These are phyloP conservation scores for Aethionema arabicum DNA, from an alignment of 345 rosid species.

Conservation along the genomic window DNA sequence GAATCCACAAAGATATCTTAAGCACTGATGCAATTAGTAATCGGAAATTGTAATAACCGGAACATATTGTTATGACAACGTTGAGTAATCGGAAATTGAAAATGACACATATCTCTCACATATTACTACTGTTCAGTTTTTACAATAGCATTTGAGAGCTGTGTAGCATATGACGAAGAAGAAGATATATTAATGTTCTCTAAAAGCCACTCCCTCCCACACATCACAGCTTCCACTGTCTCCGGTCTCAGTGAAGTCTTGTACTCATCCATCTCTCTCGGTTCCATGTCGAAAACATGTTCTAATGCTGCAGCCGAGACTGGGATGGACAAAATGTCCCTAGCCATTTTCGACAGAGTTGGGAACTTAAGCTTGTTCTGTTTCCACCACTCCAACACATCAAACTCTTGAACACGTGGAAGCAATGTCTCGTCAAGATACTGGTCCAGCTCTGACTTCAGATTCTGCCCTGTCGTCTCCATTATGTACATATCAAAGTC, in stretches of 20 bases:
- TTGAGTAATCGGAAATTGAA: too few relatives aligned
- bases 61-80: too few relatives aligned
- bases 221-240: constrained; percentile 82
- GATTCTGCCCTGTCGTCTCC: constrained; percentile 69
- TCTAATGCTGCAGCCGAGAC: constrained; percentile 56
- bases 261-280: constrained; percentile 67
- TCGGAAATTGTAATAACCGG: too few relatives aligned
- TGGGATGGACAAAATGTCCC: constrained; percentile 67
- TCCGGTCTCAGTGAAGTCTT: constrained; percentile 76
- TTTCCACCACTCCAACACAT: constrained; percentile 92
- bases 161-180: constrained; percentile 30
- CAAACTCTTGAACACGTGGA: constrained; percentile 78
- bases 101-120: too few relatives aligned
- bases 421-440: constrained; percentile 78
- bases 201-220: constrained; percentile 85
- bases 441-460: constrained; percentile 83
- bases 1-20: too few relatives aligned
- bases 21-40: too few relatives aligned
- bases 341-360: constrained; percentile 81
- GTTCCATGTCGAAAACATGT: constrained; percentile 53
- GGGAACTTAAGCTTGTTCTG: constrained; percentile 82
- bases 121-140: constrained; percentile 43
- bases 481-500: constrained; percentile 81
- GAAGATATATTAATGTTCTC: constrained; percentile 31
- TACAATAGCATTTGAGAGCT: constrained; percentile 44